Base-by-base conservation (phyloP, 2,329 filamentous ascomycete genomes). In the Alternaria incomplexa region DNA sequence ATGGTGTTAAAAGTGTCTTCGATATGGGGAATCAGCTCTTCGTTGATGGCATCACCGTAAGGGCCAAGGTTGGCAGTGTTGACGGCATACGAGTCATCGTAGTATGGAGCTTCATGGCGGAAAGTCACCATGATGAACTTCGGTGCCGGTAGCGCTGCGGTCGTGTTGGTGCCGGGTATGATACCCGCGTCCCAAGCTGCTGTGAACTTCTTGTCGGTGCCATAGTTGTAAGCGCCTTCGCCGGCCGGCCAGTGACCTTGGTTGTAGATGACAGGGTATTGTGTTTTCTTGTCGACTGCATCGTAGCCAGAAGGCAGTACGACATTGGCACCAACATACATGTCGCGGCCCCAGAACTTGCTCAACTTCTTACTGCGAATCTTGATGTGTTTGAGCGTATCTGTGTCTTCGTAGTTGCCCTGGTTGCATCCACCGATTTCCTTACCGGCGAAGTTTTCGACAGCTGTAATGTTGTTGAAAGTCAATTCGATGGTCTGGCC, bases 1-100 rank as follows among this genome's bases (percentile, higher is more conserved):
- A 81, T 80, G 0, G 77, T 80, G 60, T 77, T 73, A 73, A 79
- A 81, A 1, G 47, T 70, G 10, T 63, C 54, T 32, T 81, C 79
- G 23, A 81, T 63, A 28, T 73, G 57, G 0, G 79, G 78, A 7
- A 81, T 73, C 3, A 81, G 69, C 53, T 81, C 79, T n/a, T 81
- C 78, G 62, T 81, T 81, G 66, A 81, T 74, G 2, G 79, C 79
- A 23, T 80, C 79, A 10, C 79, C 79, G 43, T 77, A 81, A 4
- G 79, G 79, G 4, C 79, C 79, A 7, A 81, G 66, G 50, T 81
- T 81, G 3, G 79, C 78, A 1, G 77, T 79, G 56, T 81, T 81
- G 45, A 80, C 79, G 0, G 74, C 78, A 57, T 81, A 81, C 0
- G 78, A 80, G 54, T 81, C 78, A 55, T 81, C 79, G 62, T 80